Percentiles rank a stretch among this genome's conserved stretches.
These are phyloP conservation scores for Fomitiporia mediterranea DNA, from an alignment of 1,284 basidiomycete genomes.

Conservation along the genomic window DNA sequence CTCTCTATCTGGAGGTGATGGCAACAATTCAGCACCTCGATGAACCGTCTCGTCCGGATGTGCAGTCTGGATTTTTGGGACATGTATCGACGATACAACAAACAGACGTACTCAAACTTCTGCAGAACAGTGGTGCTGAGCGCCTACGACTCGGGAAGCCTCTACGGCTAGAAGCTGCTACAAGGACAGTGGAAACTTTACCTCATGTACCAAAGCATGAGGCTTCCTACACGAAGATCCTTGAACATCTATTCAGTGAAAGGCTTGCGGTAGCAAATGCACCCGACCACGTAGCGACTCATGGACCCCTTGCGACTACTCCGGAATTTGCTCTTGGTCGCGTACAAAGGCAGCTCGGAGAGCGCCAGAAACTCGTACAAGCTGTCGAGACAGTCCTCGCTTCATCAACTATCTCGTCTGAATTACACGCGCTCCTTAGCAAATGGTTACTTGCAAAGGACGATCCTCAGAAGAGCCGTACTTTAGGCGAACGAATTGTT, in stretches of 20 bases:
- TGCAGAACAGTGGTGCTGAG: constrained; percentile 39
- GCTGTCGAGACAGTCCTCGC: constrained; percentile 52
- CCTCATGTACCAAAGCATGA: constrained; percentile 85
- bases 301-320: constrained; percentile 73
- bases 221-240: constrained; percentile 85
- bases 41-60: constrained; percentile 41
- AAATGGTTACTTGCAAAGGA: constrained; percentile 75
- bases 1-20: constrained; percentile 81
- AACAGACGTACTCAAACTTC: constrained; percentile 43
- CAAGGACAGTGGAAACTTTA: constrained; percentile 20
- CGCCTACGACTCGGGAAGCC: constrained; percentile 43
- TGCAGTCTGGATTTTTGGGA: constrained; percentile 63
- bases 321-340: constrained; percentile 95
- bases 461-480: constrained; percentile 52
- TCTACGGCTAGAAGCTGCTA: neutral
- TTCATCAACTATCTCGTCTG: constrained; percentile 43
- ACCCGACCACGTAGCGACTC: constrained; percentile 56
- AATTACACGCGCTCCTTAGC: constrained; percentile 68
- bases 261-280: constrained; percentile 85
- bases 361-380: constrained; percentile 58
- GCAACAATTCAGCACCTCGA: constrained; percentile 66
- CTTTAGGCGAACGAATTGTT: constrained; percentile 53
- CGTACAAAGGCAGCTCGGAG: constrained; percentile 76
- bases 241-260: constrained; percentile 78
- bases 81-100: constrained; percentile 39